Evolutionary conservation across 192 early-diverging fungal genomes (phyloP).

Genomic region (Coemansia erecta): DNA sequence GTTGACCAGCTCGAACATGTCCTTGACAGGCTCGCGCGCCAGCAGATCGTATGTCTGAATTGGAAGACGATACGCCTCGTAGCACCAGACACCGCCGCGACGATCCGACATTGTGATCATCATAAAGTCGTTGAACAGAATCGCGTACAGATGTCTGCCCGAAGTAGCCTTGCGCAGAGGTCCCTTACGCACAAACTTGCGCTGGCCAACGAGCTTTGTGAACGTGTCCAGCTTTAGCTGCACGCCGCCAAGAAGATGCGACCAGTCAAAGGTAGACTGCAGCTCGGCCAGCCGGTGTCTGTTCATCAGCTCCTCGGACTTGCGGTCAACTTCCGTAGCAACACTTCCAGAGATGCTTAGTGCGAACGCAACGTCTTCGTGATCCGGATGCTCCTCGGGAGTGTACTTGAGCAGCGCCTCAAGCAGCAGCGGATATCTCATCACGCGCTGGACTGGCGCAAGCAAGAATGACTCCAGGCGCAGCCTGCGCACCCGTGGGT

Average conservation of each 20-base stretch:
- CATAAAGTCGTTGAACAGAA: constrained; percentile 56
- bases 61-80: constrained; percentile 48
- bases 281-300: constrained; percentile 46
- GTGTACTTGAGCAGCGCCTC: constrained; percentile 53
- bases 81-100: constrained; percentile 46
- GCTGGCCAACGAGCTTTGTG: constrained; percentile 50
- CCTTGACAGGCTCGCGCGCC: constrained; percentile 46
- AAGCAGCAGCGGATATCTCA: constrained; percentile 50
- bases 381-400: constrained; percentile 43
- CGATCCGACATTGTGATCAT: constrained; percentile 52
- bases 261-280: constrained; percentile 52
- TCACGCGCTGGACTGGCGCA: constrained; percentile 49
- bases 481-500: constrained; percentile 36
- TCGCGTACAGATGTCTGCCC: constrained; percentile 49
- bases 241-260: constrained; percentile 47
- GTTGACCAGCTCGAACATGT: constrained; percentile 53
- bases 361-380: constrained; percentile 48
- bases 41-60: constrained; percentile 52
- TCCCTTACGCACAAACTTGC: constrained; percentile 53
- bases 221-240: constrained; percentile 49
- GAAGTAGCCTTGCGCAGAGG: constrained; percentile 51
- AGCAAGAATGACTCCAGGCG: constrained; percentile 51
- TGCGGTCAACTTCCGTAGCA: constrained; percentile 50
- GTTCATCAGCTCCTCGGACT: constrained; percentile 52
- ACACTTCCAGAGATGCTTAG: constrained; percentile 49